Conservation (phyloP, 345 rosid species). For the Eucalyptus camaldulensis region DNA sequence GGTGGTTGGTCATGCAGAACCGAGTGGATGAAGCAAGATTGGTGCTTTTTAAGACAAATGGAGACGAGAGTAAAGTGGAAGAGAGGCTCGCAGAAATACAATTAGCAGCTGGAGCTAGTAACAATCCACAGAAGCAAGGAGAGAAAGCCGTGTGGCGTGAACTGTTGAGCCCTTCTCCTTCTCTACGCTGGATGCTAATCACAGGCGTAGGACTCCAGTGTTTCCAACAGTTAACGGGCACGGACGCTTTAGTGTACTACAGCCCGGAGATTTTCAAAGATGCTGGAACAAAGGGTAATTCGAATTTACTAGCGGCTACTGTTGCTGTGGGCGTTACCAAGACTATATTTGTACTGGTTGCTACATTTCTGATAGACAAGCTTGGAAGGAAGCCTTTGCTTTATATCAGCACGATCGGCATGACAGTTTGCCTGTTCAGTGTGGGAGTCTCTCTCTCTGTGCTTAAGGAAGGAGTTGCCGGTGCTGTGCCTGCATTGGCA, state of each 20-base stretch:
- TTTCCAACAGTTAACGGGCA: constrained; percentile 76
- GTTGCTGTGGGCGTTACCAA: constrained; percentile 66
- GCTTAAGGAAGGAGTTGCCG: constrained; percentile 11
- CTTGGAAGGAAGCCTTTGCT: constrained; percentile 69
- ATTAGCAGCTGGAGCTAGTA: constrained; percentile 40
- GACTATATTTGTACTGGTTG: constrained; percentile 51
- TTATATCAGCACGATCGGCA: constrained; percentile 49
- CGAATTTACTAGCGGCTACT: constrained; percentile 59
- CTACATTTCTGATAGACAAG: constrained; percentile 52
- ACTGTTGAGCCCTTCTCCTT: constrained; percentile 56
- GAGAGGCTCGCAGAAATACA: constrained; percentile 69
- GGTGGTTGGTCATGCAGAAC: constrained; percentile 84
- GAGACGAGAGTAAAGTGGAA: constrained; percentile 57
- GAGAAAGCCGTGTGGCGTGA: constrained; percentile 70
- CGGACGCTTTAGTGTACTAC: constrained; percentile 70
- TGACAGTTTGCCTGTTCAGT: constrained; percentile 41
- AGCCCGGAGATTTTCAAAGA: constrained; percentile 57
- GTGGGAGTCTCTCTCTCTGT: constrained; percentile 26
- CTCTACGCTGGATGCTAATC: constrained; percentile 50
- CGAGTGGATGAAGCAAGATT: constrained; percentile 59
- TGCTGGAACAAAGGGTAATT: constrained; percentile 47
- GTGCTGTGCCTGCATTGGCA: constrained; percentile 12
- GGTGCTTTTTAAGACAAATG: constrained; percentile 59
- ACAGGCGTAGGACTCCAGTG: constrained; percentile 86
- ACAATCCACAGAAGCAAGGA: constrained; percentile 17